phyloP scores from a whole-genome alignment of 495 filamentous ascomycete genomes.

The Astrothelium macrocarpum region DNA sequence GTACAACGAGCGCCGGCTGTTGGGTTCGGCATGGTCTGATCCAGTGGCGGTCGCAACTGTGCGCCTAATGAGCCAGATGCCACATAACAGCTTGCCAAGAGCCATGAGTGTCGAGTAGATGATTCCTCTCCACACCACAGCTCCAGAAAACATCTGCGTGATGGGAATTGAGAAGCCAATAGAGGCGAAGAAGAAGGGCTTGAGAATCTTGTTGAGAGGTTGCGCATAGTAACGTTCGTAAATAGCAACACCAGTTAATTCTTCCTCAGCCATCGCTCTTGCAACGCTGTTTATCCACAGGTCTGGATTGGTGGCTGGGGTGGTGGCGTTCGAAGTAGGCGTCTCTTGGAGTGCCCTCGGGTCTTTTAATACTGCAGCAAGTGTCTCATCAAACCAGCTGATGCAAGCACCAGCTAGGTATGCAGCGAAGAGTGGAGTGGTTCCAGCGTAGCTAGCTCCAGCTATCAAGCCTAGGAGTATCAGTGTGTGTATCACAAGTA shows the following conservation, averaged over 20 bases:
- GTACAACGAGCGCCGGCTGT: slow-evolving; percentile 40
- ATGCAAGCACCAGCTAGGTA: slow-evolving; percentile 55
- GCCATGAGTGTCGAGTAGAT: slow-evolving; percentile 66
- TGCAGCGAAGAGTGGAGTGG: slow-evolving; percentile 62
- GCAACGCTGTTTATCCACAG: neutral
- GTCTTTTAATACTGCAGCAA: neutral
- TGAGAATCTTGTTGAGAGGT: slow-evolving; percentile 46
- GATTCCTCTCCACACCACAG: slow-evolving; percentile 61
- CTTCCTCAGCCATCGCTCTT: neutral
- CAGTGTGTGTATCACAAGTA: slow-evolving; percentile 28
- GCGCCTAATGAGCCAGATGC: slow-evolving; percentile 53
- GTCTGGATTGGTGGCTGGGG: neutral
- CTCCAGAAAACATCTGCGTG: slow-evolving; percentile 53
- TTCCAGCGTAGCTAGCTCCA: slow-evolving; percentile 51
- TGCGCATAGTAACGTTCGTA: slow-evolving; percentile 50
- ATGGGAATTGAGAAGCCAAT: slow-evolving; percentile 80
- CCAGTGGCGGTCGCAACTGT: slow-evolving; percentile 8
- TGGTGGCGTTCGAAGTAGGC: neutral
- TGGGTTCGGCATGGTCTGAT: slow-evolving; percentile 31
- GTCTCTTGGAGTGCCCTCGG: neutral
- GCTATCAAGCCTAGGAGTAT: slow-evolving; percentile 46
- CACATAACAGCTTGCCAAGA: slow-evolving; percentile 53
- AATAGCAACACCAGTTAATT: slow-evolving; percentile 29
- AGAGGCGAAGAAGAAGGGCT: slow-evolving; percentile 72
- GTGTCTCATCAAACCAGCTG: slow-evolving; percentile 44